Conservation (phyloP, 2,329 filamentous ascomycete species). For the Proliferodiscus dingleyae region DNA sequence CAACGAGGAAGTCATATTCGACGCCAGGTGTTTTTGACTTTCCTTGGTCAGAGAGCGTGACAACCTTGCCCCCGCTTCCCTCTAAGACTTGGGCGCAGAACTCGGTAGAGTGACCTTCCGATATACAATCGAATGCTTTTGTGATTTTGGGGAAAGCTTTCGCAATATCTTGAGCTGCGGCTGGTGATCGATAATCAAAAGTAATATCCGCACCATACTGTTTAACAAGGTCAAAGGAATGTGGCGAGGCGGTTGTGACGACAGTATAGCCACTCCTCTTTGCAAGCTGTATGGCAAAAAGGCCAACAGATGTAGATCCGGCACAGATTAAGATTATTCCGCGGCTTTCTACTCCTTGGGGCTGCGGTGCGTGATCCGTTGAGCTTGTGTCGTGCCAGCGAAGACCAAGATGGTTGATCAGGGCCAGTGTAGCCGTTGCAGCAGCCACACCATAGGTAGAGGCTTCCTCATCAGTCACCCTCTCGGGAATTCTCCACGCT, state of each 20-base stretch:
- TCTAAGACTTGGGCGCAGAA: slow-evolving; percentile 32
- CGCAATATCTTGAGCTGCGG: slow-evolving; percentile 40
- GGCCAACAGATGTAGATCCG: slow-evolving; percentile 18
- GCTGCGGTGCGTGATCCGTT: slow-evolving; percentile 1
- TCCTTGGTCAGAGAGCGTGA: slow-evolving; percentile 37
- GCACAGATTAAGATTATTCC: slow-evolving; percentile 12
- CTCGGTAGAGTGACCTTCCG: slow-evolving; percentile 31
- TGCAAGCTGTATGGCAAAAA: slow-evolving; percentile 41
- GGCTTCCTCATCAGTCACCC: slow-evolving; percentile 40
- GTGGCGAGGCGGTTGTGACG: slow-evolving; percentile 40
- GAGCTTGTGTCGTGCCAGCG: no score
- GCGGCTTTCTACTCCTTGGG: not conserved
- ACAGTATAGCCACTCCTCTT: slow-evolving; percentile 35
- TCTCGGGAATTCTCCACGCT: slow-evolving; percentile 38
- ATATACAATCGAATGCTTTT: slow-evolving; percentile 45
- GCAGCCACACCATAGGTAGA: slow-evolving; percentile 34
- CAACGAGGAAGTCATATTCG: slow-evolving; percentile 2
- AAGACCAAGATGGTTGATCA: slow-evolving; percentile 25
- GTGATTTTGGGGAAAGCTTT: slow-evolving; percentile 36
- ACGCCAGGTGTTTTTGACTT: slow-evolving; percentile 9
- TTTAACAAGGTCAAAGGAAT: slow-evolving; percentile 42
- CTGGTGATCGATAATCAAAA: slow-evolving; percentile 44
- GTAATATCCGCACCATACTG: slow-evolving; percentile 38
- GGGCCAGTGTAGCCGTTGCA: slow-evolving; percentile 24
- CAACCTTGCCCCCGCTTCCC: slow-evolving; percentile 39